Percentiles rank a stretch among this genome's conserved stretches.
Conservation (phyloP, 106 monocot species). For the Iris macrosiphon region DNA sequence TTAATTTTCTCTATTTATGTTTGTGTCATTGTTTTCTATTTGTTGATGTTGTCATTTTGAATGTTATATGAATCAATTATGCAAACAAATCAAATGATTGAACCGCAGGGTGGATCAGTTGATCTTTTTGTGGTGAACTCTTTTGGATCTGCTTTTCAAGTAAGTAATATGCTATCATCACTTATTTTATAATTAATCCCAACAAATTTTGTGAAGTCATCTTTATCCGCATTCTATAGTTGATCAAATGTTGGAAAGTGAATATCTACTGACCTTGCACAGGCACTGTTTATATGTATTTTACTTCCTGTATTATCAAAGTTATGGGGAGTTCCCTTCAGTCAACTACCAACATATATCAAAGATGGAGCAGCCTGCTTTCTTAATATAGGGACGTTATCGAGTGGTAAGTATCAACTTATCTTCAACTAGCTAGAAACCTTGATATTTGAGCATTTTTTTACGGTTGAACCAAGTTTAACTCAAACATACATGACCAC, state of each 20-base stretch:
- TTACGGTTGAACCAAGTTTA: no score
- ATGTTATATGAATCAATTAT: not conserved
- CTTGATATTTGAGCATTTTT: no score
- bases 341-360: slow-evolving; percentile 67
- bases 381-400: slow-evolving; percentile 75
- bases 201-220: no score
- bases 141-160: slow-evolving; percentile 94
- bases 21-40: not conserved
- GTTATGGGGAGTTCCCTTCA: slow-evolving; percentile 92
- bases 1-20: not conserved
- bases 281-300: slow-evolving; percentile 92
- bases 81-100: not conserved
- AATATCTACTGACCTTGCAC: no score
- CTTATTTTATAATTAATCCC: no score
- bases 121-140: slow-evolving; percentile 98
- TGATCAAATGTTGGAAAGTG: no score
- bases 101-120: slow-evolving; percentile 69
- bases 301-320: slow-evolving; percentile 82
- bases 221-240: no score
- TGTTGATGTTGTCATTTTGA: not conserved
- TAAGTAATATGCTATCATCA: slow-evolving; percentile 17
- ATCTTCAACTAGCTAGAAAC: not conserved
- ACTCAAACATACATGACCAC: no score
- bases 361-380: slow-evolving; percentile 90
- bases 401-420: slow-evolving; percentile 40